Evolutionary conservation across 495 filamentous ascomycete species (phyloP), one percentile per base, ranked within the genome.

Genomic region (Penicillium mononematosum): DNA sequence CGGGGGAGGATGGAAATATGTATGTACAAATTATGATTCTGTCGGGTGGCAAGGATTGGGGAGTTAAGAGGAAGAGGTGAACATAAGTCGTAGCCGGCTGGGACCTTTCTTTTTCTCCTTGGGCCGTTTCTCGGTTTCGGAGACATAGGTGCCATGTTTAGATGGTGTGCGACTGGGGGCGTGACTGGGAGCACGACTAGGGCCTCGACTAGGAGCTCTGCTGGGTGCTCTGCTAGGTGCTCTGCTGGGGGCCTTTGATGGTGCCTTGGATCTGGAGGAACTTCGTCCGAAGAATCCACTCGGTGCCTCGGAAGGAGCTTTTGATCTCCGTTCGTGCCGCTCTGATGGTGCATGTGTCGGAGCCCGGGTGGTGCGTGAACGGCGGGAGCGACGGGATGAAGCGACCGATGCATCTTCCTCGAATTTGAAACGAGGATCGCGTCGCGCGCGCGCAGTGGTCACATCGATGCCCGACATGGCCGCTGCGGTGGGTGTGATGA

Each of bases 401-500:
- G 72, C 67, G 50, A 66, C 62, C 4, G 74, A 77, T 3, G 34
- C 56, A 19, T 72, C 72, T n/a, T 76, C 75, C 19, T 72, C 63
- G 36, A 70, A 76, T 31, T 72, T 73, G 59, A 73, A 75, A 5
- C 76, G 71, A 2, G 72, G 71, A 20, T 76, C 74, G 6, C 69
- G 62, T 12, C 59, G 45, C 31, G 67, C 59, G 8, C 70, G 63
- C 0, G 75, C 75, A 2, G 71, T 75, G 3, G 69, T 70, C 9
- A 79, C 61, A 45, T 80, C 75, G 24, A 82, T 72, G 29, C 78
- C 78, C 1, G 78, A 81, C 67, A 86, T 78, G 50, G 81, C 78
- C 50, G 85, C 84, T 0, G 92, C 92, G 25, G 81, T 81, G 5
- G 88, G 88, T 20, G 88, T 94, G 70, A 96, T 90, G 60, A 93